Base-by-base conservation (phyloP, 495 filamentous ascomycete species). In the Annulohypoxylon maeteangense region DNA sequence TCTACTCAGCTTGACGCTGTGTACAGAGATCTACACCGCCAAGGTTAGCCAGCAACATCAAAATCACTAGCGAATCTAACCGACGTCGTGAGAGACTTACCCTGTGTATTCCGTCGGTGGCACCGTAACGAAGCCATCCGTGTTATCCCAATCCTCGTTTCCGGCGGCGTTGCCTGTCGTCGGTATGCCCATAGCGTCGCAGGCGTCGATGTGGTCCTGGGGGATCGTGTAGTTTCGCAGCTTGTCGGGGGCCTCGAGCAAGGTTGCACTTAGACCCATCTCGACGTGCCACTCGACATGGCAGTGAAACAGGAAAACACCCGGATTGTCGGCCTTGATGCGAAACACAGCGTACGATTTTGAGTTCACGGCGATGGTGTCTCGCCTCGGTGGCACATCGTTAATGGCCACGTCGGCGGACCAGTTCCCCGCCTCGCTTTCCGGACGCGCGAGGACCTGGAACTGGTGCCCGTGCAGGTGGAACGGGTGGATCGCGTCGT, bases 281-380 rank as follows among this genome's bases (percentile, higher is more conserved):
- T 86, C 88, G 44, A 93, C 85, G 74, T 94, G 92, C 90, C 91
- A 94, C 81, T 93, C 91, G 27, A 93, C 85, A 78, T 93, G 91
- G 80, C 92, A 94, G 76, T 95, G 92, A 77, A 94, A 91, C 22
- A 94, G 78, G 86, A 89, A 94, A 36, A 93, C 85, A 57, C 91
- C 93, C 16, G 93, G 90, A 75, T 97, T 96, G 62, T 85, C 72
- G 0, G 87, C 87, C 16, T 75, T 76, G 70, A 90, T 90, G 36
- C 88, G 83, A 32, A 91, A 75, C 4, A 90, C 87, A 10, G 83
- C 83, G 72, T 87, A 82, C 20, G 86, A 87, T 34, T 84, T 78
- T 6, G 87, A 80, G 40, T 80, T 79, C 25, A 90, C 83, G 47
- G 81, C 69, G 0, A 91, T 67, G 0, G 87, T 89, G 77, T 91